Evolutionary conservation across 176 grass and related monocot species (phyloP), one percentile per base, ranked within the genome.

Genomic region (Avena atlantica): DNA sequence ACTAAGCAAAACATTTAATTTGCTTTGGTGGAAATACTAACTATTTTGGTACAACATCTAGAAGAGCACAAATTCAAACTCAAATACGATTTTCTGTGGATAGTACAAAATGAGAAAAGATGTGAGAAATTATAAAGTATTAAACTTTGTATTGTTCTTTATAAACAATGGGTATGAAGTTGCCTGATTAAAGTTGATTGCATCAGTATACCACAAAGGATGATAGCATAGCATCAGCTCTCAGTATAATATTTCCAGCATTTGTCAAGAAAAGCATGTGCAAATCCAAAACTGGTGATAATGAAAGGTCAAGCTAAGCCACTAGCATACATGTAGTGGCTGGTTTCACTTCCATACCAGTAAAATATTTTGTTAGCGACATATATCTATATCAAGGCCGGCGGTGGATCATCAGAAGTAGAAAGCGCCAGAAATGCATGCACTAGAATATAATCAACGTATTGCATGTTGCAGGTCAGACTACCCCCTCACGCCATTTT

Each of bases 401-500:
- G 37, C 9, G 12, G 20, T 47, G 70, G 70, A 72, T 72, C 69
- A 12, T 45, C 14, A 36, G 14, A 68, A 68, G 65, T 72, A 12
- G 70, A 48, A 72, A 72, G 40, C 47, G 40, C 0, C 19, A 72
- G 4, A 45, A 72, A 45, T 45, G 69, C 69, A 12, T 45, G 20
- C 40, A 13, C 40, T 47, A 72, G 40, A 72, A 72, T 47, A 47
- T 10, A 47, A 47, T 72, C 20, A 72, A 72, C 4, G 40, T 72
- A 71, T n/a, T 2, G 6, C 37, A 9, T n/a, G 69, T 44, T 4
- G 2, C 37, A 9, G 70, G 42, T 72, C 10, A 72, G 20, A 72
- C 40, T 49, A 74, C 70, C 70, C 70, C 70, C 70, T 49, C 11
- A 1, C 70, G 70, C 70, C 70, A 74, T 23, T 74, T 74, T 24